phyloP scores from a whole-genome alignment of 345 rosid genomes.

The Melaleuca quinquenervia region DNA sequence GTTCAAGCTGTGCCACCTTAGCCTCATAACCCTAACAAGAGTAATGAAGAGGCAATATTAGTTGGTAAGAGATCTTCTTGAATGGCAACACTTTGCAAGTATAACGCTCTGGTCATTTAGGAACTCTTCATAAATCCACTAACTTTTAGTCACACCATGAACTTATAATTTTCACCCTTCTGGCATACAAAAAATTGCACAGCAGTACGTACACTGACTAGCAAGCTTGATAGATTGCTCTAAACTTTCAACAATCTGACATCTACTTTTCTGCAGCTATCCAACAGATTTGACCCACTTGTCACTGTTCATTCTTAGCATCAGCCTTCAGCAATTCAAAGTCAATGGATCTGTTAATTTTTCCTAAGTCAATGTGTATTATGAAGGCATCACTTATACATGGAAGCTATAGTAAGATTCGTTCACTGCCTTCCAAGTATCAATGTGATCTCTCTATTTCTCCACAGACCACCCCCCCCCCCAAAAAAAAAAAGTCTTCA shows the following conservation, averaged over 20 bases:
- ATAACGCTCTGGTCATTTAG: neutral
- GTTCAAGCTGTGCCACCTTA: conserved; percentile 96
- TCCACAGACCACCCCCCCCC: too few relatives aligned
- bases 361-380: neutral
- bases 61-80: neutral
- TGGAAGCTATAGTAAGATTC: neutral
- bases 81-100: neutral
- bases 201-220: too few relatives aligned
- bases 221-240: neutral
- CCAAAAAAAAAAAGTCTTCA: too few relatives aligned
- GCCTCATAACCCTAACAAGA: conserved; percentile 74
- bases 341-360: neutral
- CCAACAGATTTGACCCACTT: neutral
- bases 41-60: neutral
- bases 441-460: neutral
- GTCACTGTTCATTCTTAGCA: neutral
- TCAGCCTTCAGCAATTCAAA: neutral
- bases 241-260: neutral
- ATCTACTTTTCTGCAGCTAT: neutral
- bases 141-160: neutral
- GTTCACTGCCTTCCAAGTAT: neutral
- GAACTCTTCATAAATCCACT: neutral
- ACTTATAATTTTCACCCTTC: neutral
- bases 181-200: neutral
- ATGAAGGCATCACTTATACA: neutral